phyloP scores from a whole-genome alignment of 1,139 yeast species.

The Candida gigantensis region DNA sequence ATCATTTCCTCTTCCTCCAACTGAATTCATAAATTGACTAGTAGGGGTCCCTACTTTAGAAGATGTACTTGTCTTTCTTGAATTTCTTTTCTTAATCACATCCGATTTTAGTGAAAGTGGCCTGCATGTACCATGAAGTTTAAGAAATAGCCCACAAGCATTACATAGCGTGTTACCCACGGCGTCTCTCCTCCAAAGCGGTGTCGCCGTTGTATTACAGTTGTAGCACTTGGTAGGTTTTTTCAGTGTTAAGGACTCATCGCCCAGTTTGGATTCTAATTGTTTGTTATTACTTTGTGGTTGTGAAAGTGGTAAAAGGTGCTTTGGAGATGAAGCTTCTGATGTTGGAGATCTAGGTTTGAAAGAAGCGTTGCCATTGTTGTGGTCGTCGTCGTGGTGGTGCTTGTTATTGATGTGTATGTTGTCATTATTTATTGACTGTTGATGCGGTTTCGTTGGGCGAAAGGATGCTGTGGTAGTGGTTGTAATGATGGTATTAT shows the following conservation, averaged over 20 bases:
- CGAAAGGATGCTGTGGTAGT: slow-evolving; percentile 4
- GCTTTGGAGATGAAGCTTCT: slow-evolving; percentile 11
- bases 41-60: slow-evolving; percentile 4
- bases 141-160: slow-evolving; percentile 60
- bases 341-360: slow-evolving; percentile 12
- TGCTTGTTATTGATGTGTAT: too few relatives aligned
- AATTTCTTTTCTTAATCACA: slow-evolving; percentile 54
- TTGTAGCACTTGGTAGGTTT: slow-evolving; percentile 27
- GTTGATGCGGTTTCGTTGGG: slow-evolving; percentile 2
- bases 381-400: too few relatives aligned
- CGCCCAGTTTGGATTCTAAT: not conserved
- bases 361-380: slow-evolving; percentile 14
- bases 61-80: slow-evolving; percentile 29
- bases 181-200: slow-evolving; percentile 60
- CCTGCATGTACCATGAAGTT: slow-evolving; percentile 59
- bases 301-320: not conserved
- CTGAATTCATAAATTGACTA: slow-evolving; percentile 7
- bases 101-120: slow-evolving; percentile 60
- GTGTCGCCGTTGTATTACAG: slow-evolving; percentile 58
- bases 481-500: slow-evolving; percentile 11
- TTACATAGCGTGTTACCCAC: slow-evolving; percentile 59
- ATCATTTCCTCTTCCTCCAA: slow-evolving; percentile 9
- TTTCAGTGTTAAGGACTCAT: not conserved
- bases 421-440: slow-evolving; percentile 16
- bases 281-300: not conserved